Base-by-base conservation (phyloP, 106 monocot species). In the Apostasia shenzhenica region DNA sequence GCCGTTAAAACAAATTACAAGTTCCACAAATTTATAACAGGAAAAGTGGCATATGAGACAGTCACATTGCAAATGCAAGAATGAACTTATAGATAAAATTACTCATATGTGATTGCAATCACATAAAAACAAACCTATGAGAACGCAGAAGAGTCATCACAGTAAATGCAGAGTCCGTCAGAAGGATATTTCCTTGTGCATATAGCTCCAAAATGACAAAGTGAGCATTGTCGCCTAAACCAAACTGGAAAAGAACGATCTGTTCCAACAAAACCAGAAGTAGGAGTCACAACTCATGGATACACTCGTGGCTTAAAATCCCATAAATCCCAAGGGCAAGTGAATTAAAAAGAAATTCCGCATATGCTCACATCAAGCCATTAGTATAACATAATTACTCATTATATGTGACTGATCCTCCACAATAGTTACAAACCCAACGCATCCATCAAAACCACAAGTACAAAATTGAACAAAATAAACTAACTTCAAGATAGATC, bases 201-300 rank as follows among this genome's bases (percentile, higher is more conserved):
- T 90, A 92, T 38, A 92, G 69, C 75, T 93, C 92, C 67, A 92
- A 68, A 81, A 99, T 99, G 48, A 99, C 65, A 74, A 70, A 99
- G 85, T 99, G 89, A 51, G 97, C 87, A 81, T 84, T 90, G 3
- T 67, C 65, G 53, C 97, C 97, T 76, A 90, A 70, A 67, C 97
- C 97, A 81, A 99, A 99, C 77, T 99, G 97, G 65, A 99, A 99
- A 58, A 93, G 67, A 53, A 99, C 78, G 60, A 99, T 92, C 95
- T 97, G 88, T 14, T 54, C 58, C 73, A 66, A 57, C 10, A 82
- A 66, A 72, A 59, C 40, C 60, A 44, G 14, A 38, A 26, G 26
- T 26, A 44, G 11, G 3, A 4, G 12, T 44, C 5, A 77, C 11
- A 62, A 63, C 54, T 48, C 38, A 46, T n/a, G 45, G 38, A 10